A percentile compares a stretch with the other conserved stretches of the same genome.
Conservation (phyloP, 2,329 filamentous ascomycete genomes). For the Penicillium sp. region DNA sequence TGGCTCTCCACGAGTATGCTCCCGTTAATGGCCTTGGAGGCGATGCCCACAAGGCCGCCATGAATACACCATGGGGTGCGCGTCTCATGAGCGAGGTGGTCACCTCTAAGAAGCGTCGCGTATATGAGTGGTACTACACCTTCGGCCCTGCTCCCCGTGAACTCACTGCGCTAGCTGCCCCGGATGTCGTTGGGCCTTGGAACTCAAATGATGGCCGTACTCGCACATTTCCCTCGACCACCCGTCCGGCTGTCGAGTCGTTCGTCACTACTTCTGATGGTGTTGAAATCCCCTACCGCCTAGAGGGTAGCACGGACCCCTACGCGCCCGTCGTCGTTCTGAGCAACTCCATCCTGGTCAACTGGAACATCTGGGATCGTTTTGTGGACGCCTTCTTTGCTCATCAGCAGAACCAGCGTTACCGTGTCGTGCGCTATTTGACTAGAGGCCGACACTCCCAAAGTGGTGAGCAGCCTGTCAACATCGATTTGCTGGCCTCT, state of each 20-base stretch:
- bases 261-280: conserved; percentile 61
- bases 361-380: conserved; percentile 70
- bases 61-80: conserved; percentile 53
- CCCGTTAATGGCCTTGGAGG: conserved; percentile 59
- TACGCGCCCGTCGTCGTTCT: conserved; percentile 65
- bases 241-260: conserved; percentile 53
- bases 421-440: conserved; percentile 69
- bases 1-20: conserved; percentile 65
- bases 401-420: conserved; percentile 47
- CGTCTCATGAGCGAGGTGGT: conserved; percentile 54
- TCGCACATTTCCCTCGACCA: conserved; percentile 41
- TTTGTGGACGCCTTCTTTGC: conserved; percentile 55
- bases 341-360: conserved; percentile 70
- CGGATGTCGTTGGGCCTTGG: conserved; percentile 44
- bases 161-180: conserved; percentile 47
- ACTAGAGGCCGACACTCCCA: conserved; percentile 56
- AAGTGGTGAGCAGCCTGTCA: conserved; percentile 41
- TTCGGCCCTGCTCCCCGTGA: conserved; percentile 69
- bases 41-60: conserved; percentile 55
- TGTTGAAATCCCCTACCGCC: conserved; percentile 60
- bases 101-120: conserved; percentile 48
- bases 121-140: conserved; percentile 66
- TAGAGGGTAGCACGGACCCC: conserved; percentile 62
- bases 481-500: conserved; percentile 56
- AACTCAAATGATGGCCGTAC: conserved; percentile 49